Evolutionary conservation across 768 basidiomycete species (phyloP).

Genomic region (Tylopilus cervinicoccineus): DNA sequence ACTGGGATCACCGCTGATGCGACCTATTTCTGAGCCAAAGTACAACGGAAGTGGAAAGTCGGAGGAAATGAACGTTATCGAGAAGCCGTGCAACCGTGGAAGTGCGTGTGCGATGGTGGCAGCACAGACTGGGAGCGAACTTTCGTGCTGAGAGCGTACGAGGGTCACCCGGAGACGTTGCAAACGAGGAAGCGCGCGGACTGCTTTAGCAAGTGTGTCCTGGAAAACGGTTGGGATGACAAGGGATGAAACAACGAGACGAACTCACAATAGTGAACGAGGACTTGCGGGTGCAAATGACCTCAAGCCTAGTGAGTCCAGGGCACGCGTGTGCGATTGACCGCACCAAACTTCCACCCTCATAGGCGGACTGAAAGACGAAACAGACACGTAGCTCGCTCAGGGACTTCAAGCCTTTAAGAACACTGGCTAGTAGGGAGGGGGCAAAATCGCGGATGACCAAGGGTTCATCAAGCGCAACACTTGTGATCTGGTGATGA

Average conservation of each 20-base stretch:
- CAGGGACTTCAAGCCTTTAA: slow-evolving; percentile 53
- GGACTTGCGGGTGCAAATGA: slow-evolving; percentile 64
- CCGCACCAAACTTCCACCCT: slow-evolving; percentile 65
- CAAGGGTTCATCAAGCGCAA: slow-evolving; percentile 64
- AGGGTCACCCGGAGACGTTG: slow-evolving; percentile 60
- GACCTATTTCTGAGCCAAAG: slow-evolving; percentile 41
- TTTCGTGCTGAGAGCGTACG: slow-evolving; percentile 65
- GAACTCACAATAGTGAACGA: slow-evolving; percentile 64
- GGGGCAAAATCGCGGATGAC: slow-evolving; percentile 65
- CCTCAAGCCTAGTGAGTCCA: slow-evolving; percentile 55
- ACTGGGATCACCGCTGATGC: slow-evolving; percentile 25
- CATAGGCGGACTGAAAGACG: slow-evolving; percentile 68
- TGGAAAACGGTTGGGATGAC: slow-evolving; percentile 2
- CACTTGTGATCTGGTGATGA: slow-evolving; percentile 46
- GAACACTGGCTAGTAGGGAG: slow-evolving; percentile 53
- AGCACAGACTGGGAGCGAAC: slow-evolving; percentile 54
- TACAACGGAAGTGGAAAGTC: slow-evolving; percentile 48
- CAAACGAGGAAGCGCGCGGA: slow-evolving; percentile 59
- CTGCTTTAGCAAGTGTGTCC: slow-evolving; percentile 51
- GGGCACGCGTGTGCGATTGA: slow-evolving; percentile 67
- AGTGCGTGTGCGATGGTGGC: slow-evolving; percentile 59
- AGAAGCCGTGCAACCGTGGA: slow-evolving; percentile 62
- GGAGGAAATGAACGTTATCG: slow-evolving; percentile 61
- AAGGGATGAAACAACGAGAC: not conserved
- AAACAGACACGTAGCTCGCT: slow-evolving; percentile 62